These are phyloP conservation scores for Escallonia herrerae DNA, from an alignment of 129 eudicot genomes.

Conservation along the genomic window DNA sequence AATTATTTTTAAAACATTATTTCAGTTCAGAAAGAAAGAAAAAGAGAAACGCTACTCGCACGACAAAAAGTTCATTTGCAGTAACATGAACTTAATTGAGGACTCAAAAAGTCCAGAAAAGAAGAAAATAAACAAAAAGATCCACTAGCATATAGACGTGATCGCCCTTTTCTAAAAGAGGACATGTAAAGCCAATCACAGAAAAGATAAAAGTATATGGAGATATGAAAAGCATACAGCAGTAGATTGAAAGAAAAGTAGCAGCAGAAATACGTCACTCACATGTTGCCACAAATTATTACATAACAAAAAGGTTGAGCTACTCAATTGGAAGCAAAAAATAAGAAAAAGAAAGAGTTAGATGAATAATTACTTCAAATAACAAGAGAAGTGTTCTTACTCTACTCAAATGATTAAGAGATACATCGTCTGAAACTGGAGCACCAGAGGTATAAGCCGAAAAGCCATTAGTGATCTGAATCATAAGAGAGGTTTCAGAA, in stretches of 20 bases:
- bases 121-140: too few species aligned
- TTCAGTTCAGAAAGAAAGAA: too few species aligned
- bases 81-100: too few species aligned
- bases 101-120: too few species aligned
- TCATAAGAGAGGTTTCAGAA: conserved; percentile 9
- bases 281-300: neutral
- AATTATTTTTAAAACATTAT: too few species aligned
- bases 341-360: neutral
- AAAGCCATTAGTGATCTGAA: conserved; percentile 7
- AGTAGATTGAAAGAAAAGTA: neutral
- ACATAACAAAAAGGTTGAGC: neutral
- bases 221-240: too few species aligned
- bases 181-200: neutral
- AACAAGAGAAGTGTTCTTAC: conserved; percentile 25
- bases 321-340: neutral
- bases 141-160: too few species aligned
- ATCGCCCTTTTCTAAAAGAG: neutral
- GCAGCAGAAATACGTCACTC: neutral
- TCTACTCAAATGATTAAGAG: conserved; percentile 21
- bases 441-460: conserved; percentile 16
- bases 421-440: conserved; percentile 15
- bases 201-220: neutral
- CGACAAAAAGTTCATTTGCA: too few species aligned
- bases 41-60: too few species aligned
- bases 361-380: neutral